Evolutionary conservation across 805 yeast genomes (phyloP).

Genomic region (Hanseniaspora vineae): DNA sequence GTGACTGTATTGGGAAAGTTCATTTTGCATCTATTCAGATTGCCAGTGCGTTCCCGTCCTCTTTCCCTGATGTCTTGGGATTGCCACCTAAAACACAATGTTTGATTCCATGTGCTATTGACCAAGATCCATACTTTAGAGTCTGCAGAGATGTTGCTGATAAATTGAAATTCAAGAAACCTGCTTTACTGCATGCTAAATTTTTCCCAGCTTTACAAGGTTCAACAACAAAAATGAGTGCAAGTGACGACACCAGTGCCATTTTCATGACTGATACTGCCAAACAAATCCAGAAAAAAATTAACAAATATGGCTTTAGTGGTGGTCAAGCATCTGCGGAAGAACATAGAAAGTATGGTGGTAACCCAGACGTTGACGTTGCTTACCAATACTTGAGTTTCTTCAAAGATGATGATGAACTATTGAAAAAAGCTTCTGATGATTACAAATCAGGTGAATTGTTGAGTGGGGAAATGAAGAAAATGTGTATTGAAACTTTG

Average conservation of each 20-base stretch:
- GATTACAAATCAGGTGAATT: constrained; percentile 70
- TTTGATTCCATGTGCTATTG: constrained; percentile 97
- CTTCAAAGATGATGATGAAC: constrained; percentile 79
- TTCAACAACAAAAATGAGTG: constrained; percentile 92
- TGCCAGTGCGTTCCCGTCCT: constrained; percentile 89
- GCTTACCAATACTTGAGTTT: constrained; percentile 87
- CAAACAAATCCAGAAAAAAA: constrained; percentile 82
- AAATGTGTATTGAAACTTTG: constrained; percentile 65
- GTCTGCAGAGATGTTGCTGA: constrained; percentile 96
- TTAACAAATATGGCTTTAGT: constrained; percentile 91
- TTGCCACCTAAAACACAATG: constrained; percentile 85
- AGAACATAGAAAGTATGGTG: constrained; percentile 83
- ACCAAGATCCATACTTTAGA: constrained; percentile 97
- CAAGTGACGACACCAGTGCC: constrained; percentile 80
- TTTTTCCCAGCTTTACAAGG: constrained; percentile 99
- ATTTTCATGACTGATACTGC: constrained; percentile 93
- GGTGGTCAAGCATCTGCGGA: constrained; percentile 85
- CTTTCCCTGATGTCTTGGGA: constrained; percentile 88
- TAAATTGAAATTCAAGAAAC: constrained; percentile 80
- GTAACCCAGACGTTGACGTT: constrained; percentile 90
- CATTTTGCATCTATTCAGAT: constrained; percentile 96
- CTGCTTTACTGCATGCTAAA: constrained; percentile 83
- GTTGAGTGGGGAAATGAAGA: constrained; percentile 88
- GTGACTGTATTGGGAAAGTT: constrained; percentile 86
- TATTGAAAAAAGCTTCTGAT: constrained; percentile 46